Conservation (phyloP, 257 asterid species). For the Penstemon barbatus region DNA sequence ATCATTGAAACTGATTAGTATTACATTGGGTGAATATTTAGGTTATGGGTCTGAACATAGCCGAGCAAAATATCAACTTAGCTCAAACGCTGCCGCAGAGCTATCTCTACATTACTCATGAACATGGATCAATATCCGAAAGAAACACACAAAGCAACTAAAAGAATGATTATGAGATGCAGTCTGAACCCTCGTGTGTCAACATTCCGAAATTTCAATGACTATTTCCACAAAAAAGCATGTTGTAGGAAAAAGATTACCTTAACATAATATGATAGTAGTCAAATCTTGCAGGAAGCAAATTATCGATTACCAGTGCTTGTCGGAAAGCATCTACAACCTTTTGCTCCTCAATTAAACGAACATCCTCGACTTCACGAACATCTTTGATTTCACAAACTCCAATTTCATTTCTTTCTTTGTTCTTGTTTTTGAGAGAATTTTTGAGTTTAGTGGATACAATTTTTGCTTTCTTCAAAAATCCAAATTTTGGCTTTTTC, state of each 20-base stretch:
- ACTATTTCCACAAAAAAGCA: slow-evolving; percentile 10
- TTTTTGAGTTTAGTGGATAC: slow-evolving; percentile 35
- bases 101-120: not conserved
- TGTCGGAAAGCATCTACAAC: slow-evolving; percentile 59
- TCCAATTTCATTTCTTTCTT: slow-evolving; percentile 36
- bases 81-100: not conserved
- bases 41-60: not conserved
- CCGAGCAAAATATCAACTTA: not conserved
- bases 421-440: slow-evolving; percentile 37
- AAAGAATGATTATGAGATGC: too few species aligned
- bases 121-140: not conserved
- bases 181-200: too few species aligned
- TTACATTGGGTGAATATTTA: not conserved
- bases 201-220: not conserved
- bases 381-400: slow-evolving; percentile 14
- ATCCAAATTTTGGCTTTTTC: slow-evolving; percentile 40
- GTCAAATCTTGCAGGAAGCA: slow-evolving; percentile 66
- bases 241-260: slow-evolving; percentile 29
- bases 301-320: slow-evolving; percentile 43
- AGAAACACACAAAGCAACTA: too few species aligned
- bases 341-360: slow-evolving; percentile 44
- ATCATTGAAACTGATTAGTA: not conserved
- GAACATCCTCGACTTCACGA: slow-evolving; percentile 33
- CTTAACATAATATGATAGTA: slow-evolving; percentile 63
- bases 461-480: slow-evolving; percentile 40